Evolutionary conservation across 768 basidiomycete species (phyloP), one percentile per base, ranked within the genome.

Genomic region (Gyrodon lividus): DNA sequence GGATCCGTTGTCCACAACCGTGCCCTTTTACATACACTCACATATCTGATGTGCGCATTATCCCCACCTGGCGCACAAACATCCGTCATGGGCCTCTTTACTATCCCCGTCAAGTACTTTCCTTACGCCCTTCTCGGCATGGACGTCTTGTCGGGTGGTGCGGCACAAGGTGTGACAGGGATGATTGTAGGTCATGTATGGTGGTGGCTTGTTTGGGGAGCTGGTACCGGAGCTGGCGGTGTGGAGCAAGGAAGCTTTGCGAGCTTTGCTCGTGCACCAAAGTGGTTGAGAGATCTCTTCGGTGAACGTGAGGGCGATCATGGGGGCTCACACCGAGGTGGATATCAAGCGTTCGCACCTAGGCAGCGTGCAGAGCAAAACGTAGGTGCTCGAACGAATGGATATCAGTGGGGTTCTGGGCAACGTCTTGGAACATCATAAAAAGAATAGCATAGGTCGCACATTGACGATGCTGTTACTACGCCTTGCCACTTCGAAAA

Each of bases 11-110:
- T 84, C 35, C 85, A 89, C 71, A 73, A 77, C 43, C 82, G 82
- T 20, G 77, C 90, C 2, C 72, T 93, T 48, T 73, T 89, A 39
- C 70, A 86, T 59, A 79, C 79, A 56, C 70, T 93, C 58, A 76
- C 79, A 28, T 92, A 92, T 67, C 71, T 93, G 51, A 78, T 78
- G 54, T 83, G 86, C 28, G 62, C 77, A 3, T 81, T 90, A 40
- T 79, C 87, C 4, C 82, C 85, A 20, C 77, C 80, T 6, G 84
- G 85, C 22, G 61, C 82, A 8, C 82, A 81, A 60, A 85, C 88
- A 13, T 88, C 86, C 7, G 64, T 95, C 51, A 84, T 91, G 74
- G 92, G 92, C 5, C 77, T 96, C 49, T 50, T 96, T 60, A 82
- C 81, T 16, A 63, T 94, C 54, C 90, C 89, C 1, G 66, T 88